These are phyloP conservation scores for Globisporangium uncinulatum DNA, from an alignment of 352 stramenopile species.

Conservation along the genomic window DNA sequence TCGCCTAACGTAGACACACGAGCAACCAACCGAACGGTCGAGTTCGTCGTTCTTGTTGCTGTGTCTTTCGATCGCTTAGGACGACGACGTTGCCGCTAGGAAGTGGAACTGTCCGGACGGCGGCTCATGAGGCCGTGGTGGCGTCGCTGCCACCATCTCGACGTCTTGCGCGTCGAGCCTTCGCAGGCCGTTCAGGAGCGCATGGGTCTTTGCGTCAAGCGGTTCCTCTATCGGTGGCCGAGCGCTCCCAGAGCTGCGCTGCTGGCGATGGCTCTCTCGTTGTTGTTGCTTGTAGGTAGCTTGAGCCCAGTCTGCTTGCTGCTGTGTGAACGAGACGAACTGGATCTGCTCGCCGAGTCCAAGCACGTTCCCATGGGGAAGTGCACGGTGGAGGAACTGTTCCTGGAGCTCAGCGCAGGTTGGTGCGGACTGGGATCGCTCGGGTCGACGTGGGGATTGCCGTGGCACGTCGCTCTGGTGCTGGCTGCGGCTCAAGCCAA, in stretches of 20 bases:
- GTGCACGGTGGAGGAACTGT: constrained; percentile 32
- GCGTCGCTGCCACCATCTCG: constrained; percentile 13
- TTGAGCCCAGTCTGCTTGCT: constrained; percentile 12
- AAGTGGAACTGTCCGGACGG: constrained; percentile 21
- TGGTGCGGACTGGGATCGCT: constrained; percentile 10
- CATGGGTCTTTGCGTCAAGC: constrained; percentile 22
- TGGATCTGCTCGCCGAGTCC: constrained; percentile 38
- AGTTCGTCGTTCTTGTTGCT: not conserved
- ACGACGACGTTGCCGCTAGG: constrained; percentile 9
- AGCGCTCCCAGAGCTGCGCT: too few relatives aligned
- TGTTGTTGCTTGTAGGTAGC: not conserved
- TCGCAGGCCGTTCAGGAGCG: constrained; percentile 38
- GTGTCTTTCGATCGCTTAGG: constrained; percentile 10
- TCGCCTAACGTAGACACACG: not conserved
- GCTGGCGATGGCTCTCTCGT: not conserved
- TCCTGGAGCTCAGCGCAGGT: constrained; percentile 40
- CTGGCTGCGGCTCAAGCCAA: not conserved
- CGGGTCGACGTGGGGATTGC: not conserved
- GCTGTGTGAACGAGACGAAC: constrained; percentile 34
- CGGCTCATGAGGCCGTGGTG: not conserved
- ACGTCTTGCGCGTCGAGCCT: constrained; percentile 39
- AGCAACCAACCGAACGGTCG: not conserved
- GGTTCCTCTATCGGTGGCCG: not conserved
- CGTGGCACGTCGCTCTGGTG: not conserved
- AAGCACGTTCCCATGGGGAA: constrained; percentile 41